Evolutionary conservation across 768 basidiomycete genomes (phyloP), one percentile per base, ranked within the genome.

Genomic region (Lentinula sp.): DNA sequence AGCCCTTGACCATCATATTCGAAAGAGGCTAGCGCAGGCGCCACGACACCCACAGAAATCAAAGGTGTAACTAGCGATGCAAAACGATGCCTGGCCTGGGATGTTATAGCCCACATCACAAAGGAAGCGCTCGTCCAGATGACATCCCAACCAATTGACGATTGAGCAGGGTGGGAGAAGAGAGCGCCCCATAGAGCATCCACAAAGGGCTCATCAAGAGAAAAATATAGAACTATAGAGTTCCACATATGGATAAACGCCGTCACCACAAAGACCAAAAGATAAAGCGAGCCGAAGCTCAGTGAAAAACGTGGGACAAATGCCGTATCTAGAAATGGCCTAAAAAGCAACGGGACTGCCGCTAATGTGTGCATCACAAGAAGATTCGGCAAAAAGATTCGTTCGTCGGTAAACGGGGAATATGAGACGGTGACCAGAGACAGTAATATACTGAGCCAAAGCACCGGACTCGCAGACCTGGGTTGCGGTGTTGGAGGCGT

Each of bases 91-190:
- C 5, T 37, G 20, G 57, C 16, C 35, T 48, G 39, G 43, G 45
- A 48, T 10, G 35, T 23, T 16, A 35, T 20, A 41, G 20, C 16
- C 81, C 80, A 83, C 0, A 70, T 62, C 8, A 75, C 43, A 45
- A 80, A 77, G 0, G 79, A 80, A 1, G 72, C 37, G 18, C 68
- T 78, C 13, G 83, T 81, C 83, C 85, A 87, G 6, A 87, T 66
- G 9, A 85, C 79, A 57, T 88, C 86, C 79, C 83, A 84, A 5
- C 85, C 82, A 39, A 88, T 86, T 10, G 82, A 85, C 1, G 82
- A 76, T 68, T 86, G 85, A 4, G 86, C 86, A 1, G 86, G 85
- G 67, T 87, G 82, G 1, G 74, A 71, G 57, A 80, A 69, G 9
- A 85, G 74, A 23, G 71, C 72, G 0, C 62, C 64, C 76, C 76